Base-by-base conservation (phyloP, 352 stramenopile species). In the Phytophthora europaea region DNA sequence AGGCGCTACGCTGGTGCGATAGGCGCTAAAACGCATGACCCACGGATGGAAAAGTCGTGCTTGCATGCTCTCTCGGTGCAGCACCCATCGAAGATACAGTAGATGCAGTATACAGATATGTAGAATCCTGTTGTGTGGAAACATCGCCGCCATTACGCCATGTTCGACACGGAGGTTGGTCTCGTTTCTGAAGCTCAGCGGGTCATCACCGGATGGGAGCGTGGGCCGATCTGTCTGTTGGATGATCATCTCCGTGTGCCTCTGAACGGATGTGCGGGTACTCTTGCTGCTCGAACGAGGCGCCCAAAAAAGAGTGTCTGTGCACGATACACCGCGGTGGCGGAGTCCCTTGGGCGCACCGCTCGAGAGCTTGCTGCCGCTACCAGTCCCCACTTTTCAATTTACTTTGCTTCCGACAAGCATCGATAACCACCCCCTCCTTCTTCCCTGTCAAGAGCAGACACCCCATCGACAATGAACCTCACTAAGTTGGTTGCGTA, bases 401-500 rank as follows among this genome's bases (percentile, higher is more conserved):
- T 72, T 75, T 57, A 74, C 72, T 59, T 76, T 72, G 67, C 57
- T 70, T 69, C 53, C 43, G 23, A 60, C 48, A 75, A 70, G 67
- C 72, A 79, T 69, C 48, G 61, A 67, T 70, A 52, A 61, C 45
- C 51, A 43, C 69, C 38, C 38, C 26, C 22, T 26, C 20, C 53
- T 54, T 58, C 36, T 48, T 70, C 70, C 67, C 33, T 34, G 16
- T 6, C 18, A 15, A 5, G 12, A n/a, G 7, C 16, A 3, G 45
- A 52, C 54, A 22, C 48, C 45, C 38, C 63, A 61, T 22, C 61
- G 60, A 72, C 55, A 23, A 79, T 79, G 72, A 76, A 79, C 62
- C 61, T 73, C 58, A 70, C 52, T 38, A 79, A 79, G 55, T 69
- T 79, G 40, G 50, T 63, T 61, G 67, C 72, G 15, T 71, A 73